Evolutionary conservation across 441 rosid species (phyloP).

Genomic region (Erysimum pusillum): DNA sequence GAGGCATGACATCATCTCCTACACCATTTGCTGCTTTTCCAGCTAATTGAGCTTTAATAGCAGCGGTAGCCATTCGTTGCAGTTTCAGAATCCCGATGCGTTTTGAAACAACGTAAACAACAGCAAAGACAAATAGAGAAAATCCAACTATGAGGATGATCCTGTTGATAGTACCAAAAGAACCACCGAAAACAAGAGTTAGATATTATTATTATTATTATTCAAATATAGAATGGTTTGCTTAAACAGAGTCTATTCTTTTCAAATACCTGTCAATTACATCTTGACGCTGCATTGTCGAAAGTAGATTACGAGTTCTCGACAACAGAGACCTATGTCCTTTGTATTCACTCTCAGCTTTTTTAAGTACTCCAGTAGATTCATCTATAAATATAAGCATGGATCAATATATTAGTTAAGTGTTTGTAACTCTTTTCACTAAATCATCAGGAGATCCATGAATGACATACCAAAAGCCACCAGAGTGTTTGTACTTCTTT

Average conservation of each 20-base stretch:
- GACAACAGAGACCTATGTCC: conserved; percentile 85
- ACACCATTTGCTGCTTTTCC: conserved; percentile 53
- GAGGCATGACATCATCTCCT: conserved; percentile 55
- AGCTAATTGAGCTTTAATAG: conserved; percentile 77
- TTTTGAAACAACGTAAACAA: conserved; percentile 84
- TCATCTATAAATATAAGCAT: conserved; percentile 62
- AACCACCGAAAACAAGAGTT: background rate
- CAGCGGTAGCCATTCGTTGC: conserved; percentile 81
- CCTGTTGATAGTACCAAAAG: conserved; percentile 51
- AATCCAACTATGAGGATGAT: conserved; percentile 71
- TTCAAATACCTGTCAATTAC: conserved; percentile 72
- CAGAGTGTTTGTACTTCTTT: conserved; percentile 78
- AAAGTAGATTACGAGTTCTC: conserved; percentile 86
- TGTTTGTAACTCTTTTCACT: conserved; percentile 27
- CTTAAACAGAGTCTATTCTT: background rate
- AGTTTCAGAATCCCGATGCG: conserved; percentile 76
- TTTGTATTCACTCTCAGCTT: conserved; percentile 95
- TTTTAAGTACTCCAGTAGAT: conserved; percentile 77
- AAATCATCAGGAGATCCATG: background rate
- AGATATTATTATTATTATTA: conserved; percentile 6
- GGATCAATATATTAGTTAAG: background rate
- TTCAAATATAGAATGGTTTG: background rate
- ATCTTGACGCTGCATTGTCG: conserved; percentile 96
- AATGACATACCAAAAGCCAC: conserved; percentile 76
- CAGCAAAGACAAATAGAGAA: conserved; percentile 72